Percentiles rank a stretch among this genome's conserved stretches.
phyloP scores from a whole-genome alignment of 2,329 filamentous ascomycete species.

The Ustulina deusta region DNA sequence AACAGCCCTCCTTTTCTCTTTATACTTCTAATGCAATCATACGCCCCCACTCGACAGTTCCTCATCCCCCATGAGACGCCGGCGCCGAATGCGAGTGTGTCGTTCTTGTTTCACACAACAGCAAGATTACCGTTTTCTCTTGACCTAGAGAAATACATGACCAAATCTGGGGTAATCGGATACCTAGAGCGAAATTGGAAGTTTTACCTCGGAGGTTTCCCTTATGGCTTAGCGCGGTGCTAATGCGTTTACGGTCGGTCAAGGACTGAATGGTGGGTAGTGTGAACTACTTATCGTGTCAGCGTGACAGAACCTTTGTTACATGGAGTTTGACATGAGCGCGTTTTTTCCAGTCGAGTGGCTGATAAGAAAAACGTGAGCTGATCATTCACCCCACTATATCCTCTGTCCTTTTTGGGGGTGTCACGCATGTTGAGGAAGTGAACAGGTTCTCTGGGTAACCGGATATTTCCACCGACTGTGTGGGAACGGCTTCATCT shows the following conservation, averaged over 20 bases:
- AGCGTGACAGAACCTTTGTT: background rate
- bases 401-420: background rate
- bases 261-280: background rate
- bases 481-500: background rate
- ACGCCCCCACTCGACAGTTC: background rate
- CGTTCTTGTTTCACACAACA: background rate
- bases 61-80: background rate
- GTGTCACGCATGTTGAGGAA: background rate
- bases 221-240: slow-evolving; percentile 10
- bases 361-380: background rate
- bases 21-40: background rate
- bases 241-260: slow-evolving; percentile 1
- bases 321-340: background rate
- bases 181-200: background rate
- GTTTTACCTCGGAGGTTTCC: slow-evolving; percentile 16
- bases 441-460: slow-evolving; percentile 1
- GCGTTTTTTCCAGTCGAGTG: background rate
- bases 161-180: slow-evolving; percentile 21
- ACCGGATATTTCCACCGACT: slow-evolving; percentile 5
- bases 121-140: background rate
- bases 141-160: background rate
- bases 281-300: background rate
- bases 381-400: background rate
- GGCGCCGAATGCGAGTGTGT: background rate
- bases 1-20: background rate